Conservation (phyloP, 2,329 filamentous ascomycete genomes). For the Aaosphaeria arxii region DNA sequence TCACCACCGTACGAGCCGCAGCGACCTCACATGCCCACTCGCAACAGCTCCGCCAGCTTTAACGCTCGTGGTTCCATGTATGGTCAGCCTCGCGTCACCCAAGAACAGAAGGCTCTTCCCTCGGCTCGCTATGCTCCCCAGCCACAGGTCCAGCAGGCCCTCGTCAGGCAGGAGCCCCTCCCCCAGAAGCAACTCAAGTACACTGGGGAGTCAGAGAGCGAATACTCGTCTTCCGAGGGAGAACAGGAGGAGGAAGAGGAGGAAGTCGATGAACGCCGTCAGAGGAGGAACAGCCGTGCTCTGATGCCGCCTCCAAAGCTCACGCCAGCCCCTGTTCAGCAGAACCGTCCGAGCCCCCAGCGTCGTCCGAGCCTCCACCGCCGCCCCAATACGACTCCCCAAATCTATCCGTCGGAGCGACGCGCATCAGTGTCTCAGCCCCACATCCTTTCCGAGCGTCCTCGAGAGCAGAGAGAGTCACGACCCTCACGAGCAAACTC, state of each 20-base stretch:
- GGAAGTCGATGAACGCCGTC: constrained; percentile 5
- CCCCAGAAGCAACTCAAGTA: constrained; percentile 5
- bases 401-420: constrained; percentile 9
- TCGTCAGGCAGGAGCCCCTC: background rate
- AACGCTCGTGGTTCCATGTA: constrained; percentile 13
- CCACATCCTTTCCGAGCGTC: constrained; percentile 10
- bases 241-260: constrained; percentile 14
- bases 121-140: constrained; percentile 24
- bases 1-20: background rate
- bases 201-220: constrained; percentile 11
- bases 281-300: constrained; percentile 5
- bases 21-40: constrained; percentile 9
- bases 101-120: constrained; percentile 13
- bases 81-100: constrained; percentile 13
- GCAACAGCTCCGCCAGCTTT: constrained; percentile 17
- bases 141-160: constrained; percentile 9
- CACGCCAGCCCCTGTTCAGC: constrained; percentile 1
- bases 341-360: constrained; percentile 18
- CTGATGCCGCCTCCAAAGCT: constrained; percentile 24
- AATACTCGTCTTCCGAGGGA: constrained; percentile 12
- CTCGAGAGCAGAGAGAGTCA: constrained; percentile 12
- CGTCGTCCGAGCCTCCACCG: constrained; percentile 11
- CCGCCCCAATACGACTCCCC: constrained; percentile 15
- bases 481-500: constrained; percentile 11
- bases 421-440: constrained; percentile 14